Base-by-base conservation (phyloP, 73 alveolate species). In the Stentor roeselii region DNA sequence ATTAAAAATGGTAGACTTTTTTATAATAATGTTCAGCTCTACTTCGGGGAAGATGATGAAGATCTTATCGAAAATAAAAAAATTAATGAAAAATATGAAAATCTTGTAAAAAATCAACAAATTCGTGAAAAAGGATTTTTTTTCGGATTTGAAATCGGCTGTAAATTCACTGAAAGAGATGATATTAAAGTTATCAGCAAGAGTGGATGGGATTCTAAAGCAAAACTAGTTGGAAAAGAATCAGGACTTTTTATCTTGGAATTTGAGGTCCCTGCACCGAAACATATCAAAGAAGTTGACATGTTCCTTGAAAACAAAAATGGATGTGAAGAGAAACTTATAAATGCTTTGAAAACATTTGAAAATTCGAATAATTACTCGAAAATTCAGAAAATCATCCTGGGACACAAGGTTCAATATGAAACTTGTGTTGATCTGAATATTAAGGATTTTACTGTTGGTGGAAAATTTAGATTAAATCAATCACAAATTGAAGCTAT, bases 401-500 rank as follows among this genome's bases (percentile, higher is more conserved):
- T n/a, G n/a, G n/a, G n/a, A n/a, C n/a, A n/a, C n/a, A n/a, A n/a
- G n/a, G n/a, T n/a, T n/a, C n/a, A n/a, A n/a, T n/a, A n/a, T n/a
- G n/a, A n/a, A n/a, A n/a, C n/a, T n/a, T n/a, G n/a, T n/a, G n/a
- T n/a, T n/a, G n/a, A n/a, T n/a, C n/a, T n/a, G n/a, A n/a, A n/a
- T n/a, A n/a, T n/a, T n/a, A n/a, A n/a, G n/a, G n/a, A n/a, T n/a
- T n/a, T n/a, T n/a, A n/a, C 21, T 11, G 30, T 21, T 11, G 67
- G 21, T 50, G 67, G 30, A 50, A 50, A 50, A 50, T 11, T 11
- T 11, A 0, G 34, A 67, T 34, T 21, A 27, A 67, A 67, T 32
- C 21, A 34, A n/a, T 67, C 80, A 21, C 80, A 67, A 67, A 2
- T n/a, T 21, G 37, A 67, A 34, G 80, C 80, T 15, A 67, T 67